Conservation (phyloP, 352 stramenopile species). For the Blastocystis sp. region DNA sequence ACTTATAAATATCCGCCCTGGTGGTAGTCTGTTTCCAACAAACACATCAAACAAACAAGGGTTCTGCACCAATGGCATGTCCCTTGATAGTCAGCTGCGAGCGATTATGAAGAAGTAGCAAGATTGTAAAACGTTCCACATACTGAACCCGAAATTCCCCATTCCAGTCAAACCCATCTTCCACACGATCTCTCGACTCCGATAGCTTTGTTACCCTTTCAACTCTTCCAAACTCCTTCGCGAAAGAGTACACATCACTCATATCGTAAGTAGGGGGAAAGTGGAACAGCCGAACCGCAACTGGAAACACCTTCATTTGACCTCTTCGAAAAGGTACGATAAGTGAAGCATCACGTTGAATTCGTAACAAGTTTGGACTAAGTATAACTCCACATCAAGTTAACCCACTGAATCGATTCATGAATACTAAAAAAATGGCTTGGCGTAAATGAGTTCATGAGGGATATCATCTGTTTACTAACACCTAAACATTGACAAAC, state of each 20-base stretch:
- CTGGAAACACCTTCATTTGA: not conserved
- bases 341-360: not conserved
- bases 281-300: not conserved
- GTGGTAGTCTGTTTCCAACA: slow-evolving; percentile 49
- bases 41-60: slow-evolving; percentile 18
- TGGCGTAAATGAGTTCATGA: not conserved
- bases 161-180: not conserved
- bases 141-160: slow-evolving; percentile 7
- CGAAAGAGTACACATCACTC: slow-evolving; percentile 45
- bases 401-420: not conserved
- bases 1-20: not conserved
- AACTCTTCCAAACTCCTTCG: slow-evolving; percentile 21
- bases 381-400: not conserved
- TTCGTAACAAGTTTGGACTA: not conserved
- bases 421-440: not conserved
- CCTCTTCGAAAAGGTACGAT: not conserved
- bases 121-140: not conserved
- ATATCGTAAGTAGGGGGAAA: not conserved
- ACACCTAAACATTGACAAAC: not conserved
- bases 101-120: slow-evolving; percentile 10
- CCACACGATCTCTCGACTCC: not conserved
- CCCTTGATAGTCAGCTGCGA: not conserved
- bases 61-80: not conserved
- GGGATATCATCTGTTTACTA: not conserved
- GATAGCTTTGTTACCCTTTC: slow-evolving; percentile 5